Conservation (phyloP, 208 protist genomes). For the Endotrypanum monterogeii region DNA sequence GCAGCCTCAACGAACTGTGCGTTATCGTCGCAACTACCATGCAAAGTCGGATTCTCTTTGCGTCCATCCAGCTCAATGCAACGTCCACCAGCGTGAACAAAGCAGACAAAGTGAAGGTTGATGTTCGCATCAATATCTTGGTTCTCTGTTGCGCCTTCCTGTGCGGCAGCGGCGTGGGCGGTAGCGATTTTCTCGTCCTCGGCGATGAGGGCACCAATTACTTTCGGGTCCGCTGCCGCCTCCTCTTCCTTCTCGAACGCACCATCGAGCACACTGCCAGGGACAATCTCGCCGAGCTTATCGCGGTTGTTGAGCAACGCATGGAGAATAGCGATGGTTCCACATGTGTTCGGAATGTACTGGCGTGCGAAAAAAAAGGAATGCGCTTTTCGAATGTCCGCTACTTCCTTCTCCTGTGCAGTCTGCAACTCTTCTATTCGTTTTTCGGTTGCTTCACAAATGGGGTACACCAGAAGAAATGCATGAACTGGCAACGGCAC, state of each 20-base stretch:
- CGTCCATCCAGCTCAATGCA: constrained; percentile 96
- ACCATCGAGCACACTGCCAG: constrained; percentile 38
- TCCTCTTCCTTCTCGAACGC: background rate
- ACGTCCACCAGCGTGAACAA: constrained; percentile 74
- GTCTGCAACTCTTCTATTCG: constrained; percentile 11
- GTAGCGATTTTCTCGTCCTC: constrained; percentile 29
- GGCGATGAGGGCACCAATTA: constrained; percentile 51
- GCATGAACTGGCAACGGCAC: constrained; percentile 88
- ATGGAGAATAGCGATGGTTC: constrained; percentile 94
- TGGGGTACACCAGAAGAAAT: constrained; percentile 93
- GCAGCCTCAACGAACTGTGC: constrained; percentile 71
- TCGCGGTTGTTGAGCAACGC: constrained; percentile 91
- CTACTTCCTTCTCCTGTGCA: constrained; percentile 41
- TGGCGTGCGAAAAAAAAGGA: constrained; percentile 93
- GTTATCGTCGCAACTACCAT: constrained; percentile 63
- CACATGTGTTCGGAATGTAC: constrained; percentile 94
- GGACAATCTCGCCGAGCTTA: constrained; percentile 41
- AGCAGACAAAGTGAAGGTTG: constrained; percentile 95
- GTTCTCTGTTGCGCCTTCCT: constrained; percentile 68
- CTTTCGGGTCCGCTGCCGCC: background rate
- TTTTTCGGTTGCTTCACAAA: constrained; percentile 54
- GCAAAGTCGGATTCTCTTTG: constrained; percentile 79
- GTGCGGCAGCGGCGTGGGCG: constrained; percentile 66
- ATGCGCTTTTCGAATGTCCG: constrained; percentile 42
- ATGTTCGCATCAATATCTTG: constrained; percentile 68